Evolutionary conservation across 805 yeast species (phyloP).

Genomic region (Barnettozyma vustinii): DNA sequence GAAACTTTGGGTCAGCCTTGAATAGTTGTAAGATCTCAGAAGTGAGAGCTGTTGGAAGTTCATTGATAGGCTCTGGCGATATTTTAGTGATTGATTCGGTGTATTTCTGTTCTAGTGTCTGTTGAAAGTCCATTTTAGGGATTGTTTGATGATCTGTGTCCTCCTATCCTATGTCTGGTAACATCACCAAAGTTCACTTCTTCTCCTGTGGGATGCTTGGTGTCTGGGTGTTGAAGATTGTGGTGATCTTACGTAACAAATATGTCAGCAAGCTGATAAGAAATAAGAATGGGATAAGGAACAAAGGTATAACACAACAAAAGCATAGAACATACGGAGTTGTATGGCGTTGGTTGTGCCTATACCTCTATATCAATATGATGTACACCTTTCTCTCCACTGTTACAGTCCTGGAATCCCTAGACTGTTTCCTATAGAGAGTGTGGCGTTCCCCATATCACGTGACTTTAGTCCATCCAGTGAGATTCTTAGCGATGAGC

Average conservation of each 20-base stretch:
- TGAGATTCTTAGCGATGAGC: not conserved
- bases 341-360: too few species aligned
- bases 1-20: not conserved
- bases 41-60: not conserved
- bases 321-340: too few species aligned
- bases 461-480: not conserved
- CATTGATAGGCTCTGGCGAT: not conserved
- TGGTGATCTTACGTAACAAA: too few species aligned
- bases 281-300: too few species aligned
- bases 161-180: too few species aligned
- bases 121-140: not conserved
- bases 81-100: not conserved
- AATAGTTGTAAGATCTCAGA: slow-evolving; percentile 1
- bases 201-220: too few species aligned
- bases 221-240: too few species aligned
- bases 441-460: not conserved
- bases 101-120: not conserved
- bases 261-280: not conserved
- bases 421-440: not conserved
- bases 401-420: too few species aligned
- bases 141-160: too few species aligned
- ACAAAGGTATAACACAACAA: too few species aligned
- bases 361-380: too few species aligned
- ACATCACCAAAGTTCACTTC: too few species aligned
- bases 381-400: not conserved